Evolutionary conservation across 2,329 filamentous ascomycete genomes (phyloP).

Genomic region (Colletotrichum costaricense): DNA sequence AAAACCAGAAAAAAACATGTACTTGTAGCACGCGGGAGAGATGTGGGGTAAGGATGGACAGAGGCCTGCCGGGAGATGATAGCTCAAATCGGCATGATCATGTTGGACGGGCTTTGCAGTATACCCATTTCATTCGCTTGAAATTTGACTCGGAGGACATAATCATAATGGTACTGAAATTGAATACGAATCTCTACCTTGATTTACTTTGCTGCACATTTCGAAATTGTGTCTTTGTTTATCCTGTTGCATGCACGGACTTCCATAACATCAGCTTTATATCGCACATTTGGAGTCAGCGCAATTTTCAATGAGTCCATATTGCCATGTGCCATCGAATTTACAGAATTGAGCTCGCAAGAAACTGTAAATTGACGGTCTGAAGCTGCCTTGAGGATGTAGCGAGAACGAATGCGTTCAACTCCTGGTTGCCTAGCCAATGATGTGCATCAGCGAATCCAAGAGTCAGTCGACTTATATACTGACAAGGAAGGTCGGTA

Average conservation of each 20-base stretch:
- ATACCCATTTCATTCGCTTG: conserved; percentile 23
- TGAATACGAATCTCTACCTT: background rate
- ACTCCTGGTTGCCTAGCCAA: too few relatives aligned
- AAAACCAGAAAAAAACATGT: conserved; percentile 6
- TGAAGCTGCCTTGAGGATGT: too few relatives aligned
- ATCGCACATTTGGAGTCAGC: too few relatives aligned
- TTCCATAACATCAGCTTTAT: too few relatives aligned
- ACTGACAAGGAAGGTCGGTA: too few relatives aligned
- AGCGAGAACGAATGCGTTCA: too few relatives aligned
- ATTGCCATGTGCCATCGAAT: too few relatives aligned
- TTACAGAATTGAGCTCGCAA: too few relatives aligned
- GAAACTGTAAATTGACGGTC: too few relatives aligned
- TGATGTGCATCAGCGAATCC: too few relatives aligned
- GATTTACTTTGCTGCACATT: background rate
- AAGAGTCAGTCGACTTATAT: too few relatives aligned
- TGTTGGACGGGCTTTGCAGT: conserved; percentile 9
- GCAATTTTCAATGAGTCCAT: too few relatives aligned
- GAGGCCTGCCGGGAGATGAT: conserved; percentile 23
- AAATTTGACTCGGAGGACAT: background rate
- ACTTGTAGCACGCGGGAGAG: conserved; percentile 5
- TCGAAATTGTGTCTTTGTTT: background rate
- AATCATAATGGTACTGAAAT: conserved; percentile 19
- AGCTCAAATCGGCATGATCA: conserved; percentile 20
- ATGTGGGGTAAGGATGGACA: background rate
- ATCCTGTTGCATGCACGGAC: background rate